phyloP scores from a whole-genome alignment of 164 flowering plant species.

The Dillenia turbinata region DNA sequence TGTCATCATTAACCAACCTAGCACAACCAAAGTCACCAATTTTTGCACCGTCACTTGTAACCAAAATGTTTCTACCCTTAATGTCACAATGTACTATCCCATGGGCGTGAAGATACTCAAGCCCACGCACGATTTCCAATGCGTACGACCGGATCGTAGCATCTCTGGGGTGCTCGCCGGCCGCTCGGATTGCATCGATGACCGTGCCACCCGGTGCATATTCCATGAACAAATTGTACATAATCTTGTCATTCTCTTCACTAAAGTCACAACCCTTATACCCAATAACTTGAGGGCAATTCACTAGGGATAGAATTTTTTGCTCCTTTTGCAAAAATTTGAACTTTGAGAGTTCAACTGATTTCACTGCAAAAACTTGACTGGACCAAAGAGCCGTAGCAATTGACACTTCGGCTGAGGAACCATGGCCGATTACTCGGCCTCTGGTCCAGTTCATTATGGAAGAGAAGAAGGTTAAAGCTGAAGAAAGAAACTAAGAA shows the following conservation, averaged over 20 bases:
- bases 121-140: constrained; percentile 40
- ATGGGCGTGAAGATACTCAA: constrained; percentile 54
- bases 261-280: constrained; percentile 48
- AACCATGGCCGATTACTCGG: constrained; percentile 43
- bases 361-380: constrained; percentile 63
- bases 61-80: constrained; percentile 61
- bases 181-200: constrained; percentile 27
- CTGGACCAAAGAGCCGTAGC: constrained; percentile 49
- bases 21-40: constrained; percentile 84
- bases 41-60: constrained; percentile 43
- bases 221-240: constrained; percentile 69
- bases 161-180: constrained; percentile 43
- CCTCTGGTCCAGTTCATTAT: constrained; percentile 71
- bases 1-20: constrained; percentile 11
- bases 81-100: constrained; percentile 82
- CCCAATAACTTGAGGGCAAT: constrained; percentile 38
- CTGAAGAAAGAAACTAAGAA: too few relatives aligned
- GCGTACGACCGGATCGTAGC: constrained; percentile 24
- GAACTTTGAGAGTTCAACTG: constrained; percentile 35
- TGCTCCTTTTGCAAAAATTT: constrained; percentile 43
- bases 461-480: neutral
- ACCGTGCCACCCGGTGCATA: constrained; percentile 57
- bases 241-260: constrained; percentile 18
- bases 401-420: constrained; percentile 45
- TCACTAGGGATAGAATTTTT: constrained; percentile 34